These are phyloP conservation scores for Viridothelium virens DNA, from an alignment of 495 filamentous ascomycete species.

Conservation along the genomic window DNA sequence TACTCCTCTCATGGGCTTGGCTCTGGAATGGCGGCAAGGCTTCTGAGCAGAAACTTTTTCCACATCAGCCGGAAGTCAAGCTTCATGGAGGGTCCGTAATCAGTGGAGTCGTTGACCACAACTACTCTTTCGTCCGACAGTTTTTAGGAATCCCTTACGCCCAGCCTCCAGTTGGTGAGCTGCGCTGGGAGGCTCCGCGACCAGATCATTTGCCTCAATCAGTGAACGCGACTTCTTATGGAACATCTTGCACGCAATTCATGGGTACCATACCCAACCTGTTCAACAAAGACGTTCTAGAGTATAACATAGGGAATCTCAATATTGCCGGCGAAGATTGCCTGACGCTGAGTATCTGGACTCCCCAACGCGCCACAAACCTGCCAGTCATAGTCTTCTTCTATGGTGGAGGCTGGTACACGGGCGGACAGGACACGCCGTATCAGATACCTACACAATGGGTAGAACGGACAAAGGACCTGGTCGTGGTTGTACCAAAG, in stretches of 20 bases:
- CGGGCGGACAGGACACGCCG: constrained; percentile 39
- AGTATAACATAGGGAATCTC: constrained; percentile 5
- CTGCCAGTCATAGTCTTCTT: constrained; percentile 44
- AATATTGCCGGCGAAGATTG: constrained; percentile 40
- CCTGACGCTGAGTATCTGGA: constrained; percentile 46
- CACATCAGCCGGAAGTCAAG: neutral
- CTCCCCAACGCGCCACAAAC: constrained; percentile 29
- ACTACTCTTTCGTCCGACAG: constrained; percentile 35
- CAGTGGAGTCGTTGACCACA: constrained; percentile 34
- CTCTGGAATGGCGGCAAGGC: neutral
- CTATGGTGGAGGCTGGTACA: constrained; percentile 39
- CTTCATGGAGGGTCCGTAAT: constrained; percentile 9
- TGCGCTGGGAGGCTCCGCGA: constrained; percentile 38
- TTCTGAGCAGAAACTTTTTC: neutral
- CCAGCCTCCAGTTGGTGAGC: constrained; percentile 34
- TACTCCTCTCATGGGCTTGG: neutral
- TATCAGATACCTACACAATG: constrained; percentile 40
- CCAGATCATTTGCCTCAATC: constrained; percentile 27
- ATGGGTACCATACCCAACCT: constrained; percentile 15
- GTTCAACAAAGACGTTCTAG: constrained; percentile 15
- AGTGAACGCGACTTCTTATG: constrained; percentile 34
- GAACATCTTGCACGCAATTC: constrained; percentile 38
- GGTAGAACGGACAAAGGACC: constrained; percentile 39
- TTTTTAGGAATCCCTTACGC: constrained; percentile 44
- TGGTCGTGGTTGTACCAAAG: constrained; percentile 54